phyloP scores from a whole-genome alignment of 805 yeast species.

The Candida boleticola region DNA sequence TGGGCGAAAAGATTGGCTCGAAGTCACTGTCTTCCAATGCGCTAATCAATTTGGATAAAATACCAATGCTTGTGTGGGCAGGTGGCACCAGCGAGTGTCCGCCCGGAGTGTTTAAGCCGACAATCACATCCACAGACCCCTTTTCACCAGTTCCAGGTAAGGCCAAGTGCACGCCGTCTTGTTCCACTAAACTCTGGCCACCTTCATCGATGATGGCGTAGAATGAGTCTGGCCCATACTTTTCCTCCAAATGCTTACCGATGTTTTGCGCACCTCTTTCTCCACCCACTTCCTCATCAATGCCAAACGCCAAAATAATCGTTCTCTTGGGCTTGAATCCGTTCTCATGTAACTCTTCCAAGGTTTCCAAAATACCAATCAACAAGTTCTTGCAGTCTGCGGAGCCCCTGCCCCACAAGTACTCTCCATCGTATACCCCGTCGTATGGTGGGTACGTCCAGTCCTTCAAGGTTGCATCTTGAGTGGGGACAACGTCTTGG shows the following conservation, averaged over 20 bases:
- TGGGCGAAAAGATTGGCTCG: conserved; percentile 18
- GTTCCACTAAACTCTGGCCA: conserved; percentile 15
- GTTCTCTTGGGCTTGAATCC: conserved; percentile 15
- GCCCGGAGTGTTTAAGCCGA: conserved; percentile 24
- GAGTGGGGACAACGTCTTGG: conserved; percentile 25
- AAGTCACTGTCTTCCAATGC: conserved; percentile 20
- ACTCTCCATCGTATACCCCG: conserved; percentile 36
- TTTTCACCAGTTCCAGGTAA: conserved; percentile 19
- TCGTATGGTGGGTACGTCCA: conserved; percentile 40
- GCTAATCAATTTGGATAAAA: conserved; percentile 19
- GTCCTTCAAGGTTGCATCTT: conserved; percentile 16
- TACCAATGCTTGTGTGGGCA: conserved; percentile 28
- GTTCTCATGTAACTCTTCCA: conserved; percentile 10
- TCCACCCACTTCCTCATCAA: conserved; percentile 19
- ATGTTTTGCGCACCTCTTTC: conserved; percentile 17
- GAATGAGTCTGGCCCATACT: conserved; percentile 13
- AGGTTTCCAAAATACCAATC: conserved; percentile 19
- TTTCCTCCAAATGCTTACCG: conserved; percentile 7
- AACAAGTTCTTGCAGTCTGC: conserved; percentile 33
- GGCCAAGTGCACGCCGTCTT: conserved; percentile 10
- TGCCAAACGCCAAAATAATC: conserved; percentile 15
- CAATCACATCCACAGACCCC: conserved; percentile 11
- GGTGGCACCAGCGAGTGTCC: conserved; percentile 31
- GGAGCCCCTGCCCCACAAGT: conserved; percentile 39
- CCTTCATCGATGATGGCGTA: conserved; percentile 18